These are phyloP conservation scores for Boeremia exigua DNA, from an alignment of 2,329 filamentous ascomycete species.

Conservation along the genomic window DNA sequence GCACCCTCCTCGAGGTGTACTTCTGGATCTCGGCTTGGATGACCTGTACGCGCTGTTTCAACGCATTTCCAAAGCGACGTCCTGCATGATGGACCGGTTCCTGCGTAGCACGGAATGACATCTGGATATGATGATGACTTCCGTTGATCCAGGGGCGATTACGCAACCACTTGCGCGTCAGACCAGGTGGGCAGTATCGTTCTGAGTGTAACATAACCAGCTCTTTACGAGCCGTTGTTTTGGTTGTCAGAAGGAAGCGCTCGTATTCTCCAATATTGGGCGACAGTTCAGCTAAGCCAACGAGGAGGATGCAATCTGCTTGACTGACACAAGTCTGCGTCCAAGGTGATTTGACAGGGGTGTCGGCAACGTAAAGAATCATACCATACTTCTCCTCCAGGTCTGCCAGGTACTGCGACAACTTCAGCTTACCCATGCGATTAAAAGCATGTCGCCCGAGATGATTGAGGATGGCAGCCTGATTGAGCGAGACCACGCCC, in stretches of 20 bases:
- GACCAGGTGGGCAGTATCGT: constrained; percentile 80
- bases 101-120: constrained; percentile 79
- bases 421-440: constrained; percentile 93
- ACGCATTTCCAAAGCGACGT: constrained; percentile 79
- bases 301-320: constrained; percentile 92
- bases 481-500: constrained; percentile 89
- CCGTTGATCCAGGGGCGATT: constrained; percentile 98
- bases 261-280: constrained; percentile 95
- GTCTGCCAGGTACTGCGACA: constrained; percentile 95
- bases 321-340: constrained; percentile 97
- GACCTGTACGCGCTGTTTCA: constrained; percentile 93
- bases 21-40: constrained; percentile 97
- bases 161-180: constrained; percentile 84
- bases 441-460: constrained; percentile 95
- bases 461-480: constrained; percentile 92
- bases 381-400: constrained; percentile 96
- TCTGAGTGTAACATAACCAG: constrained; percentile 89
- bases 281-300: constrained; percentile 88
- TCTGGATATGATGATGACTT: constrained; percentile 96
- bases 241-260: constrained; percentile 93
- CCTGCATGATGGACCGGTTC: constrained; percentile 77
- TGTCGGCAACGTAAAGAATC: constrained; percentile 95
- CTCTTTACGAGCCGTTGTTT: constrained; percentile 93
- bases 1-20: constrained; percentile 92
- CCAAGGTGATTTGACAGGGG: constrained; percentile 96